Conservation (phyloP, 2,329 filamentous ascomycete species). For the Sclerotinia minor region DNA sequence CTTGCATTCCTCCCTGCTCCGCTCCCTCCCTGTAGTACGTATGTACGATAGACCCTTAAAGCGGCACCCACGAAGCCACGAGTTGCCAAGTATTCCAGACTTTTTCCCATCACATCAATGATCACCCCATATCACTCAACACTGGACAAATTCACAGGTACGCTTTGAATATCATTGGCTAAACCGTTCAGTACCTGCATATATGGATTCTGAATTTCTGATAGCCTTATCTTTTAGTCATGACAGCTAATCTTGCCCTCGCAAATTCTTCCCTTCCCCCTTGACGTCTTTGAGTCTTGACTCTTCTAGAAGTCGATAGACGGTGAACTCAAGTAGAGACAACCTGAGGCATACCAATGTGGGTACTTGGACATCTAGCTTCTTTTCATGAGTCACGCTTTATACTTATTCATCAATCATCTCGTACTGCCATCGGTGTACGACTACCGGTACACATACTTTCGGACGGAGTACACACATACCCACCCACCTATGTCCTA, state of each 20-base stretch:
- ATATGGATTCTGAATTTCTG: not conserved
- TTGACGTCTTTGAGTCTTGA: no score
- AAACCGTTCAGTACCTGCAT: not conserved
- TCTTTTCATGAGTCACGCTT: not conserved
- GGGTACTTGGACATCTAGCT: not conserved
- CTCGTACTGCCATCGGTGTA: no score
- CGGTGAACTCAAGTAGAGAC: not conserved
- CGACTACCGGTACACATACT: no score
- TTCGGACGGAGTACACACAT: no score
- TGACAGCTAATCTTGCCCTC: not conserved
- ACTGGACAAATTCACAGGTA: not conserved
- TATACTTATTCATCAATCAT: not conserved
- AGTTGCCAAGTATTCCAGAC: slow-evolving; percentile 1
- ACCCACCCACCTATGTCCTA: no score
- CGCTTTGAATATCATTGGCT: not conserved
- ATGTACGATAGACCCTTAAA: not conserved
- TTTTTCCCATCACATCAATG: not conserved
- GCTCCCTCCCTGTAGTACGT: no score
- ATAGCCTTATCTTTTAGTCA: not conserved
- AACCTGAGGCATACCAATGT: not conserved
- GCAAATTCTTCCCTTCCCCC: not conserved
- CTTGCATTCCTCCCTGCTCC: not conserved
- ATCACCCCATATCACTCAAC: no score
- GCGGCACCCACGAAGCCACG: slow-evolving; percentile 4
- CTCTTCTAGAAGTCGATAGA: not conserved